Base-by-base conservation (phyloP, 106 monocot genomes). In the Platanthera zijinensis region DNA sequence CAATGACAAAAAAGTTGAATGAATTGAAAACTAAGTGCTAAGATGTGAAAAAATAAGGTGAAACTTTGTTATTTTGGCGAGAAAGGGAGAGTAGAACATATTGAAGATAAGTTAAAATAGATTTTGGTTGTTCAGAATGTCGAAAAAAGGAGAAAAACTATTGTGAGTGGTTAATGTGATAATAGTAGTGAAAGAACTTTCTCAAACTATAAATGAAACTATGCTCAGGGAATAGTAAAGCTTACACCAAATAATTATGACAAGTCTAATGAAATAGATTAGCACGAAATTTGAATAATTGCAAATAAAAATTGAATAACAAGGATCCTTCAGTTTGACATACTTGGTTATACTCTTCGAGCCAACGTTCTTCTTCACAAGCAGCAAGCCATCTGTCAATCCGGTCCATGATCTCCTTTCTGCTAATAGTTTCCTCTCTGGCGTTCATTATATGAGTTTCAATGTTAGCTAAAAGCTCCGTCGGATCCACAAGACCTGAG, bases 351-450 rank as follows among this genome's bases (percentile, higher is more conserved):
- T 93, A 96, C 69, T 90, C 93, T 85, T 93, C 90, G 14, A 96
- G 93, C 96, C 96, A 96, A 48, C 77, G 84, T 82, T 96, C 96
- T 78, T 96, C 96, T 78, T 90, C 96, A 82, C 93, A 91, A 73
- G 90, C 93, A 67, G 84, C 78, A 67, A 84, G 73, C 96, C 93
- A 96, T 82, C 93, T 96, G 78, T 53, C 71, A 69, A 96, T 86
- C 66, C 89, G 79, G 69, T 96, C 93, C 89, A 93, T 85, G 30
- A 96, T 93, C 8, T 96, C 96, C 82, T 86, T 96, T 76, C 96
- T 90, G 63, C 90, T 85, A 21, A 87, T 62, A 46, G 83, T 77
- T 76, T 91, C 93, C 64, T 96, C 90, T 84, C 73, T 89, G 25
- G 84, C 93, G 63, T 86, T 92, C 73, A 77, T n/a, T 77, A 97